phyloP scores from a whole-genome alignment of 176 grass and related monocot species.

The Aegilops bicornis region DNA sequence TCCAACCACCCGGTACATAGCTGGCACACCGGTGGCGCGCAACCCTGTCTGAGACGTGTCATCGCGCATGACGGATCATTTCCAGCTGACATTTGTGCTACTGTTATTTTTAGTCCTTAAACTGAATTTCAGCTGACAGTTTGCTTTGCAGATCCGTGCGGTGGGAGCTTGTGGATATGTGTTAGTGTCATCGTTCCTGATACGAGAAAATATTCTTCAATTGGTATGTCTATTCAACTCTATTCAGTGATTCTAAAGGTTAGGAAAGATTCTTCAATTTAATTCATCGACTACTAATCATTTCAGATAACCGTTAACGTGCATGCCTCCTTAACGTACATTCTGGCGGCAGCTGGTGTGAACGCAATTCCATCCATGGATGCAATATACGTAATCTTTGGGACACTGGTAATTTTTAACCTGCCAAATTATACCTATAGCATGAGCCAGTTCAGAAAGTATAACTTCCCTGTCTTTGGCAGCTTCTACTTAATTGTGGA shows the following conservation, averaged over 20 bases:
- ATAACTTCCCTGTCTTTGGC: slow-evolving; percentile 26
- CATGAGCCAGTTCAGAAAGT: background rate
- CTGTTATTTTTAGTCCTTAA: slow-evolving; percentile 7
- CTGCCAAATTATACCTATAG: background rate
- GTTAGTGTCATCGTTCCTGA: slow-evolving; percentile 82
- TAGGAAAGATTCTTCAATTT: slow-evolving; percentile 87
- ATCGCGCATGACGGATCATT: background rate
- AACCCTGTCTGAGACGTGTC: too few species aligned
- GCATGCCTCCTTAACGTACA: slow-evolving; percentile 81
- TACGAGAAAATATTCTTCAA: slow-evolving; percentile 91
- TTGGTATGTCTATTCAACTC: slow-evolving; percentile 49
- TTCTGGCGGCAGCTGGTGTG: slow-evolving; percentile 64
- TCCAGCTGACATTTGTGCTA: background rate
- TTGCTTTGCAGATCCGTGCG: slow-evolving; percentile 58
- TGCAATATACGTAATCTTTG: slow-evolving; percentile 83
- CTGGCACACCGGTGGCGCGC: too few species aligned
- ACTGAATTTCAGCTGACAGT: slow-evolving; percentile 19
- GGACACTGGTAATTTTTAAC: slow-evolving; percentile 63
- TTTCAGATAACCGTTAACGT: slow-evolving; percentile 93
- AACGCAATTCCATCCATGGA: slow-evolving; percentile 79
- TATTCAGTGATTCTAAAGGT: background rate
- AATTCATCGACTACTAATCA: slow-evolving; percentile 4
- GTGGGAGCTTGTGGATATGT: slow-evolving; percentile 87
- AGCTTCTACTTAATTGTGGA: slow-evolving; percentile 86
- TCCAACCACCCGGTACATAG: too few species aligned